phyloP scores from a whole-genome alignment of 2,329 filamentous ascomycete species.

The Westerdykella sp. region DNA sequence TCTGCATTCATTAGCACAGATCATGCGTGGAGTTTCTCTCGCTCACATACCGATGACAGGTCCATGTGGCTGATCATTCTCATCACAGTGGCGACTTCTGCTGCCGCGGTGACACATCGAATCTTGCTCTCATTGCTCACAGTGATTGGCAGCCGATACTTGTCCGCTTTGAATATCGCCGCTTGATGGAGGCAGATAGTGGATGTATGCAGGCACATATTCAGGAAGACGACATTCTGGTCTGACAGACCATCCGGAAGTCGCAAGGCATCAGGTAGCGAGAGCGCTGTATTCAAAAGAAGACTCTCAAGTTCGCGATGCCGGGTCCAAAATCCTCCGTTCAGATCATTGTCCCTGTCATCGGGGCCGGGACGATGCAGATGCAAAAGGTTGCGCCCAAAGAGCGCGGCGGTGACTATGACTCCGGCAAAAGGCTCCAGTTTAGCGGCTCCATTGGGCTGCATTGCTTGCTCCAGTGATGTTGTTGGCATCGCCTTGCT shows the following conservation, averaged over 20 bases:
- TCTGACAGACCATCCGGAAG: conserved; percentile 69
- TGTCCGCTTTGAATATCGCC: conserved; percentile 95
- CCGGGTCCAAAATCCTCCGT: conserved; percentile 92
- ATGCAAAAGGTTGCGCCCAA: conserved; percentile 85
- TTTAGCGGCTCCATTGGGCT: conserved; percentile 62
- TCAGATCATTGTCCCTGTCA: conserved; percentile 78
- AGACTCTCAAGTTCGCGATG: conserved; percentile 87
- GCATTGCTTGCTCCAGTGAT: conserved; percentile 64
- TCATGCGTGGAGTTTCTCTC: neutral
- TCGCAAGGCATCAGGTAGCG: conserved; percentile 73
- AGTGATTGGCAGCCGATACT: conserved; percentile 68
- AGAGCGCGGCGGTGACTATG: conserved; percentile 78
- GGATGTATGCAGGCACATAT: conserved; percentile 95
- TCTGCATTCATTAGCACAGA: conserved; percentile 47
- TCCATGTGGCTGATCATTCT: conserved; percentile 89
- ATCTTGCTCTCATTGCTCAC: conserved; percentile 87
- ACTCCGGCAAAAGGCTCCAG: conserved; percentile 75
- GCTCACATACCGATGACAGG: conserved; percentile 62
- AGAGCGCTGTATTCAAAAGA: conserved; percentile 77
- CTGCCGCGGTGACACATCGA: conserved; percentile 85
- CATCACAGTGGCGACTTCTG: conserved; percentile 93
- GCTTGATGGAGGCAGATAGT: conserved; percentile 97
- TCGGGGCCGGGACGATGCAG: conserved; percentile 78
- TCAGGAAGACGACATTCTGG: conserved; percentile 84
- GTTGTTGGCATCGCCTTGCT: conserved; percentile 68